These are phyloP conservation scores for Cucurbita argyrosperma DNA, from an alignment of 306 rosid genomes.

Conservation along the genomic window DNA sequence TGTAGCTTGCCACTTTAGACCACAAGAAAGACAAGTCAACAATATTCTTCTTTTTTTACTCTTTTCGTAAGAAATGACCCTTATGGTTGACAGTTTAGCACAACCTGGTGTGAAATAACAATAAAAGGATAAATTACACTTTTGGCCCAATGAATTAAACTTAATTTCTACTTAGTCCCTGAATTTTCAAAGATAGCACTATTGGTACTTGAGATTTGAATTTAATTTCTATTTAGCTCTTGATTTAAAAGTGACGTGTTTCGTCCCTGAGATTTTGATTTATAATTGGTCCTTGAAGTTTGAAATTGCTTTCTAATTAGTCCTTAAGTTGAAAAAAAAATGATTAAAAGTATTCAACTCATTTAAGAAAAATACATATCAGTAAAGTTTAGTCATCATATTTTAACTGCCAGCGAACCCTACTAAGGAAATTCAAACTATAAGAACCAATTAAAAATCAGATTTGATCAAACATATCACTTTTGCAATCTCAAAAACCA, in stretches of 20 bases:
- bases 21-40: too few relatives aligned
- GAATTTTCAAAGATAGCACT: too few relatives aligned
- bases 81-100: too few relatives aligned
- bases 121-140: not conserved
- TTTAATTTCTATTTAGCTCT: not conserved
- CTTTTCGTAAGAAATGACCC: too few relatives aligned
- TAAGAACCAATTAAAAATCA: not conserved
- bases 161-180: not conserved
- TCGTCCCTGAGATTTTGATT: not conserved
- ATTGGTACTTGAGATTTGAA: not conserved
- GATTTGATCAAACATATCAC: not conserved
- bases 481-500: not conserved
- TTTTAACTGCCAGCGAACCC: not conserved
- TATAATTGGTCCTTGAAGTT: too few relatives aligned
- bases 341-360: too few relatives aligned
- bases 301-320: too few relatives aligned
- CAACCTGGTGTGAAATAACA: not conserved
- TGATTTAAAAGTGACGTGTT: not conserved
- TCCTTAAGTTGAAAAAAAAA: too few relatives aligned
- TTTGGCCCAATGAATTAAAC: not conserved
- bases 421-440: not conserved
- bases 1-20: too few relatives aligned
- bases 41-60: too few relatives aligned
- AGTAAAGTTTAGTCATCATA: not conserved
- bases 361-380: too few relatives aligned